Evolutionary conservation across 345 rosid genomes (phyloP), one percentile per base, ranked within the genome.

Genomic region (Boechera retrofracta): DNA sequence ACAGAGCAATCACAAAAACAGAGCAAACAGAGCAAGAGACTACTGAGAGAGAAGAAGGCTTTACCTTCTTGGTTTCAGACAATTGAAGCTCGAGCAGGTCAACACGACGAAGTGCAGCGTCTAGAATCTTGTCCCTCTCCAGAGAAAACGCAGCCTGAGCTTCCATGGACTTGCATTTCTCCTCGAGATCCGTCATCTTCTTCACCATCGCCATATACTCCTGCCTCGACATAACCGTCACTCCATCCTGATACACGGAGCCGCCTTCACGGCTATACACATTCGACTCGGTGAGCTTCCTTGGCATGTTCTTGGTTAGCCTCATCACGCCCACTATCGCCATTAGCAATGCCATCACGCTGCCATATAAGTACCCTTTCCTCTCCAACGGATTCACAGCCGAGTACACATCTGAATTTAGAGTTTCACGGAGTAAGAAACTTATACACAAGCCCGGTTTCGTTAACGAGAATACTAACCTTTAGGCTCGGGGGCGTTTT

Each of bases 141-240:
- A 85, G 64, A 4, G 91, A 80, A 80, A 89, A 35, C 5, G 67
- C 48, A 35, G 84, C 83, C 72, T 83, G 87, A 35, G 67, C 48
- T n/a, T 72, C 77, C 60, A 95, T 79, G 45, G 42, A 42, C 26
- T 55, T 83, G 52, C 85, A 81, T 69, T 81, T 89, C 76, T 89
- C 91, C 71, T 95, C 98, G 60, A 92, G 60, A 16, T 87, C 89
- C 13, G 89, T 83, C 83, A 95, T 87, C 70, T 90, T 91, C 75
- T 80, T 82, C 86, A 84, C 78, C 91, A 95, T 84, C 9, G 76
- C 71, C 81, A 83, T 51, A 89, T 84, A 89, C 6, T 91, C 96
- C 9, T 73, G 60, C 11, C 62, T 80, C 10, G 89, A 76, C 72
- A 89, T 64, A 33, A 88, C 55, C 44, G 78, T 79, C 7, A 81